Evolutionary conservation across 805 yeast genomes (phyloP).

Genomic region (Teunomyces tritomae): DNA sequence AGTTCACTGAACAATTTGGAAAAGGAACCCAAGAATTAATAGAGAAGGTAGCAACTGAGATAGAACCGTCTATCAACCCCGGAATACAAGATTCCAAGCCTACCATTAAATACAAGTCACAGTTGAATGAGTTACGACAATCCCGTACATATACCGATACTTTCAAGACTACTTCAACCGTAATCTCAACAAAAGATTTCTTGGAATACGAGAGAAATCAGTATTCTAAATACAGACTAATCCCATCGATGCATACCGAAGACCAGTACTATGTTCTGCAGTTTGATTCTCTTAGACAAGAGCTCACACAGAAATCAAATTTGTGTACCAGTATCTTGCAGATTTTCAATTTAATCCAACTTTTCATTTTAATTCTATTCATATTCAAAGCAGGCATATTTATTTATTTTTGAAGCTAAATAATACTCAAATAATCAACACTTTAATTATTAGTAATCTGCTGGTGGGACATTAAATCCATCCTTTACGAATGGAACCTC

Average conservation of each 20-base stretch:
- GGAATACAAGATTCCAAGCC: not conserved
- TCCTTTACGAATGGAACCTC: slow-evolving; percentile 17
- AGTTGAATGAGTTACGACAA: slow-evolving; percentile 5
- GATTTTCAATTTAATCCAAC: not conserved
- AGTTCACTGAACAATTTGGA: not conserved
- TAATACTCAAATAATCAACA: not conserved
- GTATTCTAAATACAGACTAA: not conserved
- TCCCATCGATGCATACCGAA: not conserved
- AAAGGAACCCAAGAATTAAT: not conserved
- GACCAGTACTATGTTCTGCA: not conserved
- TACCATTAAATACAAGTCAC: slow-evolving; percentile 9
- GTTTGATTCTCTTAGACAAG: not conserved
- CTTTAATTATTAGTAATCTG: not conserved
- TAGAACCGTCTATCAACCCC: not conserved
- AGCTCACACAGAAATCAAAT: not conserved
- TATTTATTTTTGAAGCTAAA: not conserved
- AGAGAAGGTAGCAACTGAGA: not conserved
- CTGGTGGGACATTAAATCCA: slow-evolving; percentile 20
- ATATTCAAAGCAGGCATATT: not conserved
- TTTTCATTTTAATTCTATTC: not conserved
- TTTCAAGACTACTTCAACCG: not conserved
- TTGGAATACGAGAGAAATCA: not conserved
- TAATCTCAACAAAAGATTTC: not conserved
- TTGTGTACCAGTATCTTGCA: not conserved
- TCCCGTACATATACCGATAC: not conserved